Evolutionary conservation across 225 moss, liverwort and hornwort genomes (phyloP).

Genomic region (Ulota crispa): DNA sequence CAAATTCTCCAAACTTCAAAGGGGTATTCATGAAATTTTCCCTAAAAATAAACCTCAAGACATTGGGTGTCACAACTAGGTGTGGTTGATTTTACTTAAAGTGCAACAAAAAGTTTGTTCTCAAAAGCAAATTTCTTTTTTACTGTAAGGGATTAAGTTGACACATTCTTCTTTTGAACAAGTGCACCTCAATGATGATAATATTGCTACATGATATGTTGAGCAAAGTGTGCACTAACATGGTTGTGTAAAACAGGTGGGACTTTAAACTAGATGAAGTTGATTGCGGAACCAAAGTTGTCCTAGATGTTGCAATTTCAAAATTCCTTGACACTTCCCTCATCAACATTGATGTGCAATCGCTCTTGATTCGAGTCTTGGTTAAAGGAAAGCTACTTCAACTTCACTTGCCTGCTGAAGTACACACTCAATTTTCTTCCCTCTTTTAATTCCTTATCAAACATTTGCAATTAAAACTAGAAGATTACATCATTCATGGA

Average conservation of each 20-base stretch:
- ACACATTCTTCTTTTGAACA: background rate
- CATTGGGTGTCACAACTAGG: too few relatives aligned
- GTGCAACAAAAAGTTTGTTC: too few relatives aligned
- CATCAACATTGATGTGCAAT: slow-evolving; percentile 83
- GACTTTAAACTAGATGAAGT: slow-evolving; percentile 65
- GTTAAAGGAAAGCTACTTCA: slow-evolving; percentile 91
- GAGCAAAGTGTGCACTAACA: background rate
- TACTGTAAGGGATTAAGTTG: background rate
- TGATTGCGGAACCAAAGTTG: slow-evolving; percentile 57
- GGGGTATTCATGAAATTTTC: too few relatives aligned
- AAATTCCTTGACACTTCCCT: slow-evolving; percentile 83
- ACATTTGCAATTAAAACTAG: background rate
- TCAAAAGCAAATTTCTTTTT: background rate
- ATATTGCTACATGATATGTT: background rate
- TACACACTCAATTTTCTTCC: slow-evolving; percentile 4
- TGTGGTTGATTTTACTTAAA: background rate
- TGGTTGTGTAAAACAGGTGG: slow-evolving; percentile 46
- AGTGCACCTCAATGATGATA: background rate
- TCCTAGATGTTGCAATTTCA: slow-evolving; percentile 64
- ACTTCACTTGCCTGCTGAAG: slow-evolving; percentile 81
- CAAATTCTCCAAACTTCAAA: too few relatives aligned
- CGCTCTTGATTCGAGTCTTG: slow-evolving; percentile 63
- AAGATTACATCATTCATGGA: background rate
- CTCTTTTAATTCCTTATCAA: background rate
- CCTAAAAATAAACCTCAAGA: too few relatives aligned